Evolutionary conservation across 768 basidiomycete genomes (phyloP).

Genomic region (Kockovaella imperatae): DNA sequence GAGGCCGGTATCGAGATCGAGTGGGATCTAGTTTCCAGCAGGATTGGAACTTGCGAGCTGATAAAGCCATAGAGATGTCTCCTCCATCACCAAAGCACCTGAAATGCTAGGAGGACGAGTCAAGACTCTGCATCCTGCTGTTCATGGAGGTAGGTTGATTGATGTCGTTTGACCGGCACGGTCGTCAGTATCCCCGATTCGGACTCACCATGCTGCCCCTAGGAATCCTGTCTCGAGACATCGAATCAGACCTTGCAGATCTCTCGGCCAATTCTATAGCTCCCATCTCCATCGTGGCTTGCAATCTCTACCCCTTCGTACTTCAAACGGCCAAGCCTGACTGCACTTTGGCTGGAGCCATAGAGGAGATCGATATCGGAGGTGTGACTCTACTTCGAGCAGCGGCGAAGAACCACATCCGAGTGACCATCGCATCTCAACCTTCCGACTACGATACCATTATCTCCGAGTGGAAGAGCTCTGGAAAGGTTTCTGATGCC

Average conservation of each 20-base stretch:
- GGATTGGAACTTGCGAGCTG: not conserved
- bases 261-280: constrained; percentile 74
- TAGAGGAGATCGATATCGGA: constrained; percentile 98
- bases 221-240: constrained; percentile 92
- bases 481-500: constrained; percentile 62
- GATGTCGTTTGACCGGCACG: too few species aligned
- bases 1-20: constrained; percentile 84
- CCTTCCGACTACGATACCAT: constrained; percentile 72
- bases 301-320: constrained; percentile 97
- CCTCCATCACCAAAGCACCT: constrained; percentile 92
- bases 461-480: constrained; percentile 64
- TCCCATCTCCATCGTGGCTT: constrained; percentile 92
- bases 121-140: constrained; percentile 94
- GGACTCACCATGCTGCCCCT: not conserved
- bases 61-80: constrained; percentile 71
- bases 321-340: constrained; percentile 70
- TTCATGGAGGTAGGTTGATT: constrained; percentile 72
- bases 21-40: constrained; percentile 50
- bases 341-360: constrained; percentile 82
- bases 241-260: constrained; percentile 82
- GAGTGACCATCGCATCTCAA: constrained; percentile 61
- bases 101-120: constrained; percentile 98
- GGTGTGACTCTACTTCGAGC: constrained; percentile 95
- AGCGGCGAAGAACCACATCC: constrained; percentile 94
- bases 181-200: not conserved